Evolutionary conservation across 1,284 basidiomycete genomes (phyloP).

Genomic region (Cystodermella granulosa): DNA sequence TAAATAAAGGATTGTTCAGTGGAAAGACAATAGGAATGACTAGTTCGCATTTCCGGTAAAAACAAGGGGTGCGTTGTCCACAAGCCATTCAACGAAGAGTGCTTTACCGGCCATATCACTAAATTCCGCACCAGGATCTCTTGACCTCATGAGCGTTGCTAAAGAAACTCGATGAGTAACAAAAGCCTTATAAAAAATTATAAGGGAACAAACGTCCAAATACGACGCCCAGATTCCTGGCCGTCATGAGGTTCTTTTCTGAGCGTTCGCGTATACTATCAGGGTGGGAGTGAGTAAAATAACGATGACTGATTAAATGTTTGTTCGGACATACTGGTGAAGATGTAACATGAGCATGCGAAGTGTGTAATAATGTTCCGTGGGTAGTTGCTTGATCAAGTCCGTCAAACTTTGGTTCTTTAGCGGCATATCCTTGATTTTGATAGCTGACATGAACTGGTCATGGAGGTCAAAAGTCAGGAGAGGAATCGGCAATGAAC

Average conservation of each 20-base stretch:
- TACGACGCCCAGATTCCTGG: slow-evolving; percentile 96
- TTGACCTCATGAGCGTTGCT: slow-evolving; percentile 93
- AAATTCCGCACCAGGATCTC: slow-evolving; percentile 84
- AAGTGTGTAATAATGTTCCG: slow-evolving; percentile 84
- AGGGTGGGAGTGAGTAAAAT: too few species aligned
- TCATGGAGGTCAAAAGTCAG: slow-evolving; percentile 90
- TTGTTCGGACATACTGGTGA: slow-evolving; percentile 65
- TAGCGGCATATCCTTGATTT: slow-evolving; percentile 57
- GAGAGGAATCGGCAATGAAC: slow-evolving; percentile 83
- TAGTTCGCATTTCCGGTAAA: slow-evolving; percentile 37
- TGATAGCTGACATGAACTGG: slow-evolving; percentile 75
- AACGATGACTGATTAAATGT: too few species aligned
- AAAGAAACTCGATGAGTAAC: slow-evolving; percentile 15
- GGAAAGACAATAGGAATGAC: slow-evolving; percentile 6
- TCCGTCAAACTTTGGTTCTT: slow-evolving; percentile 65
- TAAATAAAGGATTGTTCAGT: slow-evolving; percentile 5
- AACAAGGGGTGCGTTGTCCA: slow-evolving; percentile 76
- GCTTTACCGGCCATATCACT: slow-evolving; percentile 96
- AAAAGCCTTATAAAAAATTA: neutral
- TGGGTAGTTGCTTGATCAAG: slow-evolving; percentile 75
- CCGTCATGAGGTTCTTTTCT: slow-evolving; percentile 87
- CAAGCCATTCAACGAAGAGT: slow-evolving; percentile 84
- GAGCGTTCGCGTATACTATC: slow-evolving; percentile 64
- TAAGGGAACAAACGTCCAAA: slow-evolving; percentile 81
- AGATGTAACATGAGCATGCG: slow-evolving; percentile 83